Evolutionary conservation across 2,329 filamentous ascomycete genomes (phyloP), one percentile per base, ranked within the genome.

Genomic region (Neonectria sp.): DNA sequence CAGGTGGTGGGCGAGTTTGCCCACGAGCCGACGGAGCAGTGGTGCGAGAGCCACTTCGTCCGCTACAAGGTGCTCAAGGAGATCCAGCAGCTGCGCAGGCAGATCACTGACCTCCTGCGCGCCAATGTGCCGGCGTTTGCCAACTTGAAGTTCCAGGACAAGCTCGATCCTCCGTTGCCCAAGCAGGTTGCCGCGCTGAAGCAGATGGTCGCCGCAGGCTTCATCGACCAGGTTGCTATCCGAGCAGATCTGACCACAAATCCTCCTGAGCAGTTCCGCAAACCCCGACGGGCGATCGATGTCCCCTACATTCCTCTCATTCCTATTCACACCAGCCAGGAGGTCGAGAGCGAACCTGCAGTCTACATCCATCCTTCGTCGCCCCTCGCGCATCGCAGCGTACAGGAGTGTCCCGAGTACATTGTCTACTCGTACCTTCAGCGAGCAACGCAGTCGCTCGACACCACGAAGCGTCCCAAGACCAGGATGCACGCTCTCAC

Each of bases 191-290:
- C 91, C 53, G 90, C 94, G 1, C 85, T 99, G 31, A 97, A 97
- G 79, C 94, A 98, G 78, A 97, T 98, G 82, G 91, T 94, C 25
- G 94, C 95, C 0, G 92, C 94, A 0, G 96, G 95, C 1, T 98
- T 98, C 82, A 90, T 98, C 76, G 96, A 99, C 80, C 93, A 98
- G 73, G 89, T 99, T 46, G 96, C 96, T 52, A 95, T 98, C 73
- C 93, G 96, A 67, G 94, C 93, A 4, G 95, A 99, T 79, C 85
- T 94, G n/a, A 87, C 94, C 0, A 93, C 94, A 1, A 87, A 86
- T 13, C 93, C 93, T 1, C 91, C 91, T 1, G 90, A 92, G 68
- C 82, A 87, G 60, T 82, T 85, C 52, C 86, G 92, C 21, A 94
- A 93, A 68, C 93, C 95, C 0, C 90, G 90, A 57, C 90, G 95